Evolutionary conservation across 371 early-diverging fungal species (phyloP), one percentile per base, ranked within the genome.

Genomic region (Lichtheimia ramosa): DNA sequence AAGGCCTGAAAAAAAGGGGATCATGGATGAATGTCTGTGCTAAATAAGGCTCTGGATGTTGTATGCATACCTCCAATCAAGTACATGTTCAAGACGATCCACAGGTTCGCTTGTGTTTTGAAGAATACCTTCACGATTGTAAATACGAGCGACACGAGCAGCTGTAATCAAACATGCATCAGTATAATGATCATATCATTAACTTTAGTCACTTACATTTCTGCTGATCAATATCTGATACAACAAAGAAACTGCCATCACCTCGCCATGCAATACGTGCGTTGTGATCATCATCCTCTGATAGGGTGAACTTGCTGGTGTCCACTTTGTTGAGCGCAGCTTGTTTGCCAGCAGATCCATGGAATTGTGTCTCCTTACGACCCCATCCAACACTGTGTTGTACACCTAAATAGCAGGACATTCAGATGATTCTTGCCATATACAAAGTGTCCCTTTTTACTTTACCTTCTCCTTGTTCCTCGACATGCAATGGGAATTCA

Each of bases 361-460:
- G 97, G 68, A 97, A 98, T 70, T 98, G 98, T 7, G 98, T 98
- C 68, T 96, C 97, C 59, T 94, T 95, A 56, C 84, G 89, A 52
- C 98, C 98, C 98, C 98, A 98, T 40, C 98, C 98, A n/a, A 98
- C 88, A 53, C 79, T 86, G 40, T 92, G 90, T 20, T 81, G 83
- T 46, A 83, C 81, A 52, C 87, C 90, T 88, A 61, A 0, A 62
- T 5, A 51, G 0, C 60, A 49, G 21, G 40, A 0, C 0, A 27
- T 3, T 15, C 48, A 34, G 13, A 13, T 43, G 12, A 20, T 13
- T 4, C 16, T 41, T 13, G 16, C 7, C 28, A 28, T 7, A 28
- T 28, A n/a, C n/a, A 7, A 34, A 8, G 10, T 34, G 34, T 34
- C 34, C 28, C 10, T 34, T 34, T 34, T 34, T 25, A n/a, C 25